Percentiles rank a stretch among this genome's conserved stretches.
Conservation (phyloP, 2,329 filamentous ascomycete species). For the Colletotrichum godetiae region DNA sequence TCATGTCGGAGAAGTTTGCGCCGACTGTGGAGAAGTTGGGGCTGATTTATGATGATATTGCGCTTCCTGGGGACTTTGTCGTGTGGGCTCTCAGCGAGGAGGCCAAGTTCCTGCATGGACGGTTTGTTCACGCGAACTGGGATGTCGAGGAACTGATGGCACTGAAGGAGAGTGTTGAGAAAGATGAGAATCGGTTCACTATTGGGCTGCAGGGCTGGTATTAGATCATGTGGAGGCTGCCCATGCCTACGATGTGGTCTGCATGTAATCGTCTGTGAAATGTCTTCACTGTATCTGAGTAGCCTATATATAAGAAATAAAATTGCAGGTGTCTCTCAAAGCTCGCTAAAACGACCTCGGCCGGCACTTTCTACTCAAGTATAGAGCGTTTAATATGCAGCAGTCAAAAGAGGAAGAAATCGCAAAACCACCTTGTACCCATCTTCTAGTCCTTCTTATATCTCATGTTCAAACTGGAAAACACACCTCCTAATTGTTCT, state of each 20-base stretch:
- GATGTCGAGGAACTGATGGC: conserved; percentile 60
- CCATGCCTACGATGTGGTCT: too few species aligned
- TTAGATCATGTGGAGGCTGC: background rate
- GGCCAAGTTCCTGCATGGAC: conserved; percentile 56
- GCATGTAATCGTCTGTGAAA: background rate
- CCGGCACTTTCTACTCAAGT: too few species aligned
- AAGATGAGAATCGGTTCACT: conserved; percentile 20
- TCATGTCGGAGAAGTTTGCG: conserved; percentile 29
- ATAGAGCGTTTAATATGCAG: too few species aligned
- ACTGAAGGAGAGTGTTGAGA: conserved; percentile 25
- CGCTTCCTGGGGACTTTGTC: conserved; percentile 50
- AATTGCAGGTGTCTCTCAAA: too few species aligned
- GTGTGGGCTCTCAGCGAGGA: conserved; percentile 58
- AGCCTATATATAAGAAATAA: too few species aligned
- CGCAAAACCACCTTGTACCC: too few species aligned
- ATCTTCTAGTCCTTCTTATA: too few species aligned
- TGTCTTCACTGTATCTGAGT: too few species aligned
- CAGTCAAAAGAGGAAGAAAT: too few species aligned
- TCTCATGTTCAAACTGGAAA: too few species aligned
- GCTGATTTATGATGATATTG: conserved; percentile 15
- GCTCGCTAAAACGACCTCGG: too few species aligned
- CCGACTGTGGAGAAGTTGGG: background rate
- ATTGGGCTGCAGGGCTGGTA: conserved; percentile 32
- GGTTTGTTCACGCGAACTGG: conserved; percentile 62
- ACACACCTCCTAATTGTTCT: too few species aligned